A percentile compares a stretch with the other conserved stretches of the same genome.
phyloP scores from a whole-genome alignment of 2,329 filamentous ascomycete genomes.

The Alternaria longipes region DNA sequence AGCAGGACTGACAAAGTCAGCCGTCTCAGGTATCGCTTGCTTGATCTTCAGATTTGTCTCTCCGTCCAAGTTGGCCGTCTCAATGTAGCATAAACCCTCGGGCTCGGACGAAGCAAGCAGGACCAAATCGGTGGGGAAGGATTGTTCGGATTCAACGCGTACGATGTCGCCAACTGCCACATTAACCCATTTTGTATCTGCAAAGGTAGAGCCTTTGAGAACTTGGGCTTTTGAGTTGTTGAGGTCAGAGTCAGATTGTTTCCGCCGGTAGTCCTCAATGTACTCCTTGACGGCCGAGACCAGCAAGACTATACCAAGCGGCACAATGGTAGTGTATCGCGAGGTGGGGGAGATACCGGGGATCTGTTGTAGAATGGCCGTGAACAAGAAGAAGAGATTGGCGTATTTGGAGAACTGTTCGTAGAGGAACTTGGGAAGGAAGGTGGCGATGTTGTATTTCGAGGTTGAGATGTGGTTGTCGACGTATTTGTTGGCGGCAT shows the following conservation, averaged over 20 bases:
- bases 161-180: slow-evolving; percentile 92
- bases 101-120: slow-evolving; percentile 94
- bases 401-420: slow-evolving; percentile 99
- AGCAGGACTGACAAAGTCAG: slow-evolving; percentile 82
- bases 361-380: slow-evolving; percentile 92
- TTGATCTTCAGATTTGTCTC: slow-evolving; percentile 99
- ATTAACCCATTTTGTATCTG: slow-evolving; percentile 92
- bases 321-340: slow-evolving; percentile 93
- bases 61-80: slow-evolving; percentile 96
- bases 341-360: slow-evolving; percentile 95
- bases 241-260: slow-evolving; percentile 82
- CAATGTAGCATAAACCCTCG: slow-evolving; percentile 97
- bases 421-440: slow-evolving; percentile 94
- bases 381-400: slow-evolving; percentile 99
- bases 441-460: slow-evolving; percentile 94
- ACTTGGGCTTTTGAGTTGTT: slow-evolving; percentile 89
- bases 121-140: slow-evolving; percentile 93
- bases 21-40: slow-evolving; percentile 93
- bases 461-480: slow-evolving; percentile 98
- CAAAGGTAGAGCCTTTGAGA: slow-evolving; percentile 82
- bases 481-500: slow-evolving; percentile 86
- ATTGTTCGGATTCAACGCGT: slow-evolving; percentile 90
- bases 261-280: slow-evolving; percentile 91
- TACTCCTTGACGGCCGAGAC: slow-evolving; percentile 97
- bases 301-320: slow-evolving; percentile 85